Conservation (phyloP, 148 eudicot species). For the Heliosperma pusillum region DNA sequence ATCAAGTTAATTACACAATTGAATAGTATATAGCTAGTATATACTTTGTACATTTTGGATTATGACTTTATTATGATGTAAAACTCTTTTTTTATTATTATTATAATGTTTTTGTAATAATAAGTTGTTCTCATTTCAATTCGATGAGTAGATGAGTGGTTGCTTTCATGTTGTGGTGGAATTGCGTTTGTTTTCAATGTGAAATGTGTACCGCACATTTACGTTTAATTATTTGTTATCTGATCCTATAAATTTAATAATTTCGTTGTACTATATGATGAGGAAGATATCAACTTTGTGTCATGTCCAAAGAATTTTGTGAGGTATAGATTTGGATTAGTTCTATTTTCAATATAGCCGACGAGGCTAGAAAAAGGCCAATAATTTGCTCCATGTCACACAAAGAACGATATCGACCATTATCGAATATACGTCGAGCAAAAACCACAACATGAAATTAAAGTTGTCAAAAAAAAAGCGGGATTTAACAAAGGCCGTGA, state of each 20-base stretch:
- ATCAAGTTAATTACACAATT: not conserved
- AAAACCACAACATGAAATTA: too few species aligned
- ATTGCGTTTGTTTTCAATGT: not conserved
- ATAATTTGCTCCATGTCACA: too few species aligned
- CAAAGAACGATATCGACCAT: too few species aligned
- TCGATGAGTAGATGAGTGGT: not conserved
- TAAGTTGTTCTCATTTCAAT: conserved; percentile 3
- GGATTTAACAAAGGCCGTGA: too few species aligned
- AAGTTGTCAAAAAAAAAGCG: too few species aligned
- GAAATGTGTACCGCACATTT: not conserved
- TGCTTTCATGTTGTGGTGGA: not conserved
- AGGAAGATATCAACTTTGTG: not conserved
- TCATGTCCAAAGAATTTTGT: not conserved
- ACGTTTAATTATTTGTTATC: not conserved
- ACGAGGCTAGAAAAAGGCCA: too few species aligned
- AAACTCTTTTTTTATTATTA: too few species aligned
- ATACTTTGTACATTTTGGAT: conserved; percentile 14
- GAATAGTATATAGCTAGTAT: not conserved
- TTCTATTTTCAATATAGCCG: not conserved
- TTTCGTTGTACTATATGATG: not conserved
- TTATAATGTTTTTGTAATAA: not conserved
- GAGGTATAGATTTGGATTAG: not conserved
- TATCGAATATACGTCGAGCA: too few species aligned
- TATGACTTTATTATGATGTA: not conserved
- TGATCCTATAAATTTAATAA: conserved; percentile 1